Base-by-base conservation (phyloP, 208 protist species). In the Trypanosoma melophagium region DNA sequence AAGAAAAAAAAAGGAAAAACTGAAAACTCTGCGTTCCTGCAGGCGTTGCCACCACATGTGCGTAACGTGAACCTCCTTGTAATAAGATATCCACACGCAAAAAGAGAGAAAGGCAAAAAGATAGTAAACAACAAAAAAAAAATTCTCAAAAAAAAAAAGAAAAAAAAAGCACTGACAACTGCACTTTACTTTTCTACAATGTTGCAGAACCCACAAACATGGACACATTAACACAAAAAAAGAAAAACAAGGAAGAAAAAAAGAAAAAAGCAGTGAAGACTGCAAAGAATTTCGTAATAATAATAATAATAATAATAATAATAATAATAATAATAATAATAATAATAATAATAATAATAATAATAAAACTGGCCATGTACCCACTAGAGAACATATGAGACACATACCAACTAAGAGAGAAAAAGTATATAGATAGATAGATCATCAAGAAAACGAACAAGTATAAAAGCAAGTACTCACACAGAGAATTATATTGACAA, bases 161-260 rank as follows among this genome's bases (percentile, higher is more conserved):
- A 47, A 47, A 47, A 17, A 47, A 47, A 47, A 12, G 16, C 42
- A n/a, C 42, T n/a, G 16, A 47, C 42, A n/a, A 47, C 9, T 17
- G 9, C 2, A 47, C 42, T 10, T n/a, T 2, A 10, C 3, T n/a
- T 1, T 47, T 47, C 42, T n/a, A 47, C 1, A 47, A 8, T 17
- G 16, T n/a, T 47, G 1, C 16, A 3, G 16, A 47, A 47, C 9
- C 10, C 5, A 68, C 41, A 71, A 58, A 12, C 19, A 57, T 49
- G 14, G 51, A 44, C 44, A 35, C 55, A 49, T 7, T 25, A 42
- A 47, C 5, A 72, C 13, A 28, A 12, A 10, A 16, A 58, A 19
- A 45, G 16, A 60, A 53, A 60, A 62, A 66, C 70, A 60, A 70
- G 28, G 5, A 57, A 51, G 10, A 71, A 62, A 22, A 68, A 78